Conservation (phyloP, 352 stramenopile genomes). For the Phytophthora citricola region DNA sequence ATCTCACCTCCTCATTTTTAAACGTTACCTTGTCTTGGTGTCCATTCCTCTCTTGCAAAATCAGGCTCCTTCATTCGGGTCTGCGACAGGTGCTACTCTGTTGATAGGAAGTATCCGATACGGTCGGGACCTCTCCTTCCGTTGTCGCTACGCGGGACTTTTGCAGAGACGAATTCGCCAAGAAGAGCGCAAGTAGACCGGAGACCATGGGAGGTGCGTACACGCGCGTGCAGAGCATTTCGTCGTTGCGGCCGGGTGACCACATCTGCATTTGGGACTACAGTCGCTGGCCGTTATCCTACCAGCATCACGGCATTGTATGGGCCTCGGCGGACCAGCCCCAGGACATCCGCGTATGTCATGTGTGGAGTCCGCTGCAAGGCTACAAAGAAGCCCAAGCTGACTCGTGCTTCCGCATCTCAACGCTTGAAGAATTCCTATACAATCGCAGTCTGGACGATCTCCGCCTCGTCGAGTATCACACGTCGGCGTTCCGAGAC, state of each 20-base stretch:
- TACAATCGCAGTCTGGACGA: slow-evolving; percentile 56
- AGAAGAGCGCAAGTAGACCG: slow-evolving; percentile 3
- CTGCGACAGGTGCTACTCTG: slow-evolving; percentile 32
- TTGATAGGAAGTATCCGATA: slow-evolving; percentile 3
- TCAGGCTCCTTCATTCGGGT: slow-evolving; percentile 9
- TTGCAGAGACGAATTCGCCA: slow-evolving; percentile 15
- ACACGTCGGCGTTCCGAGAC: slow-evolving; percentile 72
- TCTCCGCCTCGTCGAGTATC: slow-evolving; percentile 76
- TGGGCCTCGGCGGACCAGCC: slow-evolving; percentile 58
- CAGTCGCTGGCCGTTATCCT: slow-evolving; percentile 77
- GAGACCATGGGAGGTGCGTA: slow-evolving; percentile 65
- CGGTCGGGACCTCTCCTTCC: too few relatives aligned
- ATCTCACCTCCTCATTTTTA: slow-evolving; percentile 24
- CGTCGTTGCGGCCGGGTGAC: slow-evolving; percentile 69
- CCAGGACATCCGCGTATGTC: slow-evolving; percentile 65
- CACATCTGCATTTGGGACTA: slow-evolving; percentile 82
- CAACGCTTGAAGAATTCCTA: slow-evolving; percentile 74
- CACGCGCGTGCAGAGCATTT: slow-evolving; percentile 61
- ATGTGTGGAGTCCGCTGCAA: slow-evolving; percentile 75
- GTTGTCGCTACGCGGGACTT: too few relatives aligned
- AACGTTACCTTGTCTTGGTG: slow-evolving; percentile 9
- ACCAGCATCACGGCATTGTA: slow-evolving; percentile 82
- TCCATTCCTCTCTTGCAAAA: slow-evolving; percentile 32
- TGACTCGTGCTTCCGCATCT: slow-evolving; percentile 82
- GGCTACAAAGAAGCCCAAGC: slow-evolving; percentile 63